A percentile compares a stretch with the other conserved stretches of the same genome.
phyloP scores from a whole-genome alignment of 768 basidiomycete species.

The Peribolospora baueri region DNA sequence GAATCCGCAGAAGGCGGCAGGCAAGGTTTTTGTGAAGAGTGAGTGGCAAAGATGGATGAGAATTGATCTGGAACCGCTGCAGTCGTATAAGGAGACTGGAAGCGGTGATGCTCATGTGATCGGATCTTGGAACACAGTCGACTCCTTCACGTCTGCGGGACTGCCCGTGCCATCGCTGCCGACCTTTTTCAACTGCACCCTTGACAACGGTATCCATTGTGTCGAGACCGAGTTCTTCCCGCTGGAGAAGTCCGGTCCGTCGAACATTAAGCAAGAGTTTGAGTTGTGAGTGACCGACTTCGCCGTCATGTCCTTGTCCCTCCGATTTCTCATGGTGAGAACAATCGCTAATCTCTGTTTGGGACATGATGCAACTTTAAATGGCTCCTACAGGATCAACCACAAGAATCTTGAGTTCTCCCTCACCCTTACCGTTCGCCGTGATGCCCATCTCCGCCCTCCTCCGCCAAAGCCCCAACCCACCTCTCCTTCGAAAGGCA shows the following conservation, averaged over 20 bases:
- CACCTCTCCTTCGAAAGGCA: constrained; percentile 12
- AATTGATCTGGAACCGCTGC: no score
- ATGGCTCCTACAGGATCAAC: constrained; percentile 36
- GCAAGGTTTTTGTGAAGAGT: no score
- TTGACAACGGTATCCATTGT: constrained; percentile 92
- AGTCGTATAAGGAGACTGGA: no score
- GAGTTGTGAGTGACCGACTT: constrained; percentile 40
- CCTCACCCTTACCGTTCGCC: constrained; percentile 59
- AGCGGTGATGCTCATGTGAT: no score
- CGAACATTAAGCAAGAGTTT: constrained; percentile 61
- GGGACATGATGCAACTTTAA: neutral
- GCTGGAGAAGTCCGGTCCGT: constrained; percentile 32
- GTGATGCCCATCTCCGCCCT: constrained; percentile 26
- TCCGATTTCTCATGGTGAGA: no score
- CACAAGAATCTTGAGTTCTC: constrained; percentile 91
- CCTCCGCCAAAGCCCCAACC: constrained; percentile 24
- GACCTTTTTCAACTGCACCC: constrained; percentile 54
- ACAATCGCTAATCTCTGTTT: no score
- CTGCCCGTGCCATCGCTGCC: constrained; percentile 53
- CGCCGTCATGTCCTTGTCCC: neutral
- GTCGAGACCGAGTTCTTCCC: constrained; percentile 41
- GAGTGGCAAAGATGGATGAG: no score
- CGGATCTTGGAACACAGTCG: no score
- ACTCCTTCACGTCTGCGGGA: no score
- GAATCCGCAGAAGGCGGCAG: no score